Evolutionary conservation across 129 eudicot genomes (phyloP).

Genomic region (Flaveria brownii): DNA sequence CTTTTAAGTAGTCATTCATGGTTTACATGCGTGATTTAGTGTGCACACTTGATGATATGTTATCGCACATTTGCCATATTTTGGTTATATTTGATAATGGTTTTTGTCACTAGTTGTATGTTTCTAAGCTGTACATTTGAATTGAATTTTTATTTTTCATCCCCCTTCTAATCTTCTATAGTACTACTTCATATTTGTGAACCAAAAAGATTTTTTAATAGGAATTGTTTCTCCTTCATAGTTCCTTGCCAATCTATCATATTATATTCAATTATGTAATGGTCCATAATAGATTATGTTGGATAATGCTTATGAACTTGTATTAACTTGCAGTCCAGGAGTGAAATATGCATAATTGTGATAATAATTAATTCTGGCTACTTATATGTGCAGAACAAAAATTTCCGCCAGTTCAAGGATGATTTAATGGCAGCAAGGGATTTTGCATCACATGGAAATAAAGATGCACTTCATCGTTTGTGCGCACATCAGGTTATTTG

Average conservation of each 20-base stretch:
- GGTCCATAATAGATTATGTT: neutral
- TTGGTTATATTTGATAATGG: too few relatives aligned
- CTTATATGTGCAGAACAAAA: slow-evolving; percentile 56
- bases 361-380: slow-evolving; percentile 17
- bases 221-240: slow-evolving; percentile 3
- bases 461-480: slow-evolving; percentile 51
- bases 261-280: neutral
- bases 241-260: neutral
- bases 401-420: slow-evolving; percentile 56
- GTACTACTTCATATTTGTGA: neutral
- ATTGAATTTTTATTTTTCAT: too few relatives aligned
- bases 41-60: too few relatives aligned
- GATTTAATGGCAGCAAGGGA: slow-evolving; percentile 51
- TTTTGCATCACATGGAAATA: slow-evolving; percentile 53
- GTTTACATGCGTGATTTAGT: too few relatives aligned
- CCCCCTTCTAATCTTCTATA: too few relatives aligned
- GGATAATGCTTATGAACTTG: slow-evolving; percentile 1
- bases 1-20: too few relatives aligned
- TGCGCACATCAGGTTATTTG: slow-evolving; percentile 68
- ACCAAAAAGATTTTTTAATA: neutral
- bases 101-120: too few relatives aligned
- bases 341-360: slow-evolving; percentile 1
- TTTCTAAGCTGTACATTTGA: too few relatives aligned
- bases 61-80: too few relatives aligned
- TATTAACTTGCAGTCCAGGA: neutral